Evolutionary conservation across 2,329 filamentous ascomycete genomes (phyloP), one percentile per base, ranked within the genome.

Genomic region (Fusarium brachygibbosum): DNA sequence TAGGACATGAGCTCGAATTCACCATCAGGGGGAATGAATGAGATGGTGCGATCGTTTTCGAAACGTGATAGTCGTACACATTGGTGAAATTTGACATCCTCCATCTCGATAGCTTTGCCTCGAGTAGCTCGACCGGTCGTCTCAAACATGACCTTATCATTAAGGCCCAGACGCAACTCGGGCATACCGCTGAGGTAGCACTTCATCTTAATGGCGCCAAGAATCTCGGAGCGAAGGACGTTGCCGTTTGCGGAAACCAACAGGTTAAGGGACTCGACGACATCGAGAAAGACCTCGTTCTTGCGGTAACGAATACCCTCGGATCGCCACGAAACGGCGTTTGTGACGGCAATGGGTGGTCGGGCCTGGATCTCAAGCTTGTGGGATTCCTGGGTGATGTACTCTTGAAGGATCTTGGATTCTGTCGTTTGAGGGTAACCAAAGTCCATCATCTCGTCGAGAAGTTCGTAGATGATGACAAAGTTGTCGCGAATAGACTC

Each of bases 381-480:
- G 85, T 99, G 96, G 55, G 94, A 98, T 82, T 99, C 96, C 82
- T 99, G 96, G 40, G 96, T 99, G 79, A 99, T 99, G 84, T 97
- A 97, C 84, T 99, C 96, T 81, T 99, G 96, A 65, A 99, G 84
- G 79, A 99, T 99, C 87, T 99, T 99, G 80, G 90, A 93, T 81
- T 99, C 96, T 71, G 96, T 99, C 12, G 96, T 99, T 81, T 99
- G 96, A 8, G 96, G 96, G 80, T 99, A 98, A 69, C 96, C 96
- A 85, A 99, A 99, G 82, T 99, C 96, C 96, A 99, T 99, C 96
- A 99, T 99, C 85, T 99, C 96, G 78, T 99, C 96, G 68, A 99
- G 88, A 66, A 99, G 83, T 82, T 99, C 96, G 85, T 99, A 99
- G 77, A 99, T 99, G 78, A 99, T 90, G 80, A 99, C 96, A 79